Evolutionary conservation across 306 rosid species (phyloP), one percentile per base, ranked within the genome.

Genomic region (Abrus pulchellus): DNA sequence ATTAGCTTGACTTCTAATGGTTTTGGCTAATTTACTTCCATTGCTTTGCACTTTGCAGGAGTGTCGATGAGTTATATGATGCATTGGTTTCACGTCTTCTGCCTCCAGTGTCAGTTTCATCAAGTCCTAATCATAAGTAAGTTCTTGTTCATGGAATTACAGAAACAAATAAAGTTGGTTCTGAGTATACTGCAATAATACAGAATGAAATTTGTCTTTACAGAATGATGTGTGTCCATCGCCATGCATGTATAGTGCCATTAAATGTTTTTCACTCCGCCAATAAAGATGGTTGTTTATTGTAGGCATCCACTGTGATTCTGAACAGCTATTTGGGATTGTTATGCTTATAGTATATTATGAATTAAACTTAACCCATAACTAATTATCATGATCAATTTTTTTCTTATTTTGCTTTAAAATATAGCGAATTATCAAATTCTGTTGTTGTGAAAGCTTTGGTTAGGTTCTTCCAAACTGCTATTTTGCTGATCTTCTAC

Each of bases 61-160:
- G 73, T 66, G 91, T 93, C 27, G 90, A 89, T 32, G 97, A 91
- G 54, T 74, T 95, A 78, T 93, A 90, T 68, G 96, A 91, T 86
- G 83, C 90, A 79, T 85, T 95, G 89, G 99, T 89, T 41, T 53
- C 59, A 67, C 89, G 90, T 57, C 88, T 95, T 80, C 86, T 89
- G 77, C 87, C 88, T 74, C 79, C 69, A 3, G 91, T 85, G 1
- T 84, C 86, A 11, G 82, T 74, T 12, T 64, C 80, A 32, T 83
- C 92, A n/a, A 87, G 84, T 79, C 85, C 97, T 62, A 82, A 87
- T 74, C 44, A 67, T 65, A 95, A 90, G 98, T 94, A 74, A 86
- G 92, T 83, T 86, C 4, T 67, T 62, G 75, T 76, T 72, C 77
- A 50, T 20, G 61, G 71, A 80, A 55, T 82, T 59, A 44, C 45